Conservation (phyloP, 2,329 filamentous ascomycete species). For the Epichloe amarillans region DNA sequence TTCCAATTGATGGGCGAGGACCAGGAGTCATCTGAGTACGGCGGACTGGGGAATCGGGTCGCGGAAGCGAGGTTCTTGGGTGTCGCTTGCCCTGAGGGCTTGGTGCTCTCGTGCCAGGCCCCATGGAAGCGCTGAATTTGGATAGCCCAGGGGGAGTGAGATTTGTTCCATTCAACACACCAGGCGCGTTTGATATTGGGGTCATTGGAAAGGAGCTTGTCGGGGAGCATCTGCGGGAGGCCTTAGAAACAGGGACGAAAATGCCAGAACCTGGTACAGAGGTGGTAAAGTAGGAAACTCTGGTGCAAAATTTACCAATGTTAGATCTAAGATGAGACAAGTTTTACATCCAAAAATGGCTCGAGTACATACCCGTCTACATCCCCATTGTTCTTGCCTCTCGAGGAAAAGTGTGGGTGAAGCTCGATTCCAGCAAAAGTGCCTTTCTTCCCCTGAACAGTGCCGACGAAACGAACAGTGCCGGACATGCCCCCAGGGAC, state of each 20-base stretch:
- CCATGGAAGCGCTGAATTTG: constrained; percentile 82
- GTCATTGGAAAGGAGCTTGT: constrained; percentile 47
- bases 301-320: constrained; percentile 16
- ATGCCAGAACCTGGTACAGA: constrained; percentile 72
- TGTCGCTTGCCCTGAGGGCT: constrained; percentile 58
- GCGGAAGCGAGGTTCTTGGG: constrained; percentile 63
- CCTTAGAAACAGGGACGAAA: constrained; percentile 79
- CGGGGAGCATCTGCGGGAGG: constrained; percentile 49
- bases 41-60: constrained; percentile 75
- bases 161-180: constrained; percentile 43
- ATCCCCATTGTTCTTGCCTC: constrained; percentile 92
- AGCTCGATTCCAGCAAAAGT: constrained; percentile 89
- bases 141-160: constrained; percentile 51
- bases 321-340: background rate
- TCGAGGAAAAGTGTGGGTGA: constrained; percentile 60
- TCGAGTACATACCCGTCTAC: constrained; percentile 65
- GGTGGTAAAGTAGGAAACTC: constrained; percentile 70
- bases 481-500: constrained; percentile 90
- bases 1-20: constrained; percentile 41
- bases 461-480: constrained; percentile 76
- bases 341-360: background rate
- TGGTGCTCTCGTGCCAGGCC: constrained; percentile 51
- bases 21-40: constrained; percentile 51
- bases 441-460: constrained; percentile 73
- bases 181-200: constrained; percentile 50